phyloP scores from a whole-genome alignment of 257 asterid genomes.

The Knoxia roxburghii region DNA sequence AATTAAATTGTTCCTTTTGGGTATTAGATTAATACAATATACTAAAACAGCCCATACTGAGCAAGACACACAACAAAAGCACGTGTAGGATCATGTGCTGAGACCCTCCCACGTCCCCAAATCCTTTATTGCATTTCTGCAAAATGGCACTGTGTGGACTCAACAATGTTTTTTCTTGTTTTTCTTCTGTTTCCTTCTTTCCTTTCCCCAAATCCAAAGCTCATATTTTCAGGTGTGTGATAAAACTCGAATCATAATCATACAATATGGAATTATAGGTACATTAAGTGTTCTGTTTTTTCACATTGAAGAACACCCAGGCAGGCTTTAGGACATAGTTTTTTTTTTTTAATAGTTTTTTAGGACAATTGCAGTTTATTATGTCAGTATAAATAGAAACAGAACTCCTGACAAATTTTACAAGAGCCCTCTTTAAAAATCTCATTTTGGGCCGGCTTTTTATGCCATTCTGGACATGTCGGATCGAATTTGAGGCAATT shows the following conservation, averaged over 20 bases:
- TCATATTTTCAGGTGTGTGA: constrained; percentile 20
- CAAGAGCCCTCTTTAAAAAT: background rate
- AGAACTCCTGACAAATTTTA: too few species aligned
- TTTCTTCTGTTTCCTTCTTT: constrained; percentile 3
- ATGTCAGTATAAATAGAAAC: too few species aligned
- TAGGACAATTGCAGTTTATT: too few species aligned
- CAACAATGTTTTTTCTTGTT: background rate
- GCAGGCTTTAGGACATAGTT: too few species aligned
- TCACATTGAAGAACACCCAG: background rate
- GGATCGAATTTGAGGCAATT: constrained; percentile 14
- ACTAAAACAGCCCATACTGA: too few species aligned
- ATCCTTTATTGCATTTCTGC: constrained; percentile 4
- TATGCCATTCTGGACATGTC: constrained; percentile 3
- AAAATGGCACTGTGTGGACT: background rate
- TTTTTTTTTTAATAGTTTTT: too few species aligned
- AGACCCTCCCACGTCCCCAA: background rate
- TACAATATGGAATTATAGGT: too few species aligned
- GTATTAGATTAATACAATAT: too few species aligned
- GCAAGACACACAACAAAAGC: constrained; percentile 14
- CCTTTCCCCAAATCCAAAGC: constrained; percentile 5
- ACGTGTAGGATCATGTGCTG: constrained; percentile 38
- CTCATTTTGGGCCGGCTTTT: background rate
- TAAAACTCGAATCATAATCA: too few species aligned
- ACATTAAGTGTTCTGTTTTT: too few species aligned
- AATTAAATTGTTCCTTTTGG: too few species aligned